Evolutionary conservation across 139 green algal genomes (phyloP), one percentile per base, ranked within the genome.

Genomic region (Closterium sp.): DNA sequence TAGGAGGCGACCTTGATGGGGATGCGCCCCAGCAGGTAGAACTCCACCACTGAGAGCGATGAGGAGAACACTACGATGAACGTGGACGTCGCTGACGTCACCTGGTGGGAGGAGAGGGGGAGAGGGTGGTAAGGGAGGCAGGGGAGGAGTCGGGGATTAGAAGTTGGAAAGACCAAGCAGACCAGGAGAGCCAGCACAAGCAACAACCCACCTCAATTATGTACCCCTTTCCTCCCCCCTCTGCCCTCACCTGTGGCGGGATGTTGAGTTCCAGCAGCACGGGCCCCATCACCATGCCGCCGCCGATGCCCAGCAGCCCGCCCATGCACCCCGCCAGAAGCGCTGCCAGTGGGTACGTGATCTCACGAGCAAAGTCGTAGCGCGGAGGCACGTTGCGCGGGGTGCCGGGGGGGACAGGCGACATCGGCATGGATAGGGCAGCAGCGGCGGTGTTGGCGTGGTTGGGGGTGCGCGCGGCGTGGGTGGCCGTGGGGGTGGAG

Each of bases 31-130:
- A 94, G 87, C 69, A 94, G 91, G 81, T 89, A 89, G 25, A 92
- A 94, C 91, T 94, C 88, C 31, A 81, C 83, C 23, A 94, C 91
- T 9, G 91, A 92, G 33, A 94, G 69, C 6, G 91, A 94, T 25
- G 91, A 94, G 6, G 91, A 94, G 91, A 94, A 94, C 88, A 94
- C 10, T 66, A 94, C 84, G 19, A 94, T 94, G 91, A 94, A 94
- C 21, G 88, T 55, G 31, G 25, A 30, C 28, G 91, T 94, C 8
- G 91, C 91, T 31, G 84, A 33, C 23, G 43, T 69, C 43, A 69
- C 43, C 43, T 66, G 38, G 38, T 66, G 38, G 0, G 38, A 16
- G 38, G 0, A 12, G 19, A 5, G 38, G 38, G 38, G 36, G 36
- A 55, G 6, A 6, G 36, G 36, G 36, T 6, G 6, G 36, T 12